Evolutionary conservation across 2,329 filamentous ascomycete genomes (phyloP), one percentile per base, ranked within the genome.

Genomic region (Curvularia spicifera): DNA sequence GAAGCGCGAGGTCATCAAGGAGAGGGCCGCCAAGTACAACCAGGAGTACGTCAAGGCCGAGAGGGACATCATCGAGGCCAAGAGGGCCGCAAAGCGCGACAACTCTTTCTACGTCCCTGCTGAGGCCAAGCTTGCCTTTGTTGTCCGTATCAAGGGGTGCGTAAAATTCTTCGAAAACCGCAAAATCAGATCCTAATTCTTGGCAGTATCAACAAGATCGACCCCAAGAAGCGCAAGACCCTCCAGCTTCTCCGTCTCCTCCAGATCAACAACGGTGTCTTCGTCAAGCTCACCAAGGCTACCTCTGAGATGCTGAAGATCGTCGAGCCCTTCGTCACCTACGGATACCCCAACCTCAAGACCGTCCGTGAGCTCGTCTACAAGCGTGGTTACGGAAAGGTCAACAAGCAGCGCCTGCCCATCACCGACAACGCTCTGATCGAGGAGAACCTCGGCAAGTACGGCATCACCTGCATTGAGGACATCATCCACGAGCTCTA

Each of bases 251-350:
- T 99, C 82, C 94, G 95, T 88, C 93, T 99, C 70, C 90, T 99
- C 79, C 95, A 99, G 88, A 99, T 99, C 91, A 99, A 99, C 92
- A 98, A 97, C 82, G 95, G 95, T 83, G 91, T 97, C 83, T 99
- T 99, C 85, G 86, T 99, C 84, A 89, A 89, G 78, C 86, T 97
- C 79, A 98, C 93, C 85, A 99, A 98, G 91, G 95, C 95, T 71
- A 98, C 94, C 78, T 89, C 75, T 46, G 93, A 97, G 89, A 97
- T 97, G 93, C 87, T 97, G 79, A 96, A 94, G 73, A 76, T 99
- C 72, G 92, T 99, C 82, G 95, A 99, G 89, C 95, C 95, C 76
- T 99, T 94, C 89, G 89, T 99, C 77, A 93, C 95, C 79, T 99
- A 98, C 83, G 95, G 95, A 82, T 98, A 98, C 87, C 95, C 95